Evolutionary conservation across 2,329 filamentous ascomycete genomes (phyloP), one percentile per base, ranked within the genome.

Genomic region (Aureobasidium subglaciale): DNA sequence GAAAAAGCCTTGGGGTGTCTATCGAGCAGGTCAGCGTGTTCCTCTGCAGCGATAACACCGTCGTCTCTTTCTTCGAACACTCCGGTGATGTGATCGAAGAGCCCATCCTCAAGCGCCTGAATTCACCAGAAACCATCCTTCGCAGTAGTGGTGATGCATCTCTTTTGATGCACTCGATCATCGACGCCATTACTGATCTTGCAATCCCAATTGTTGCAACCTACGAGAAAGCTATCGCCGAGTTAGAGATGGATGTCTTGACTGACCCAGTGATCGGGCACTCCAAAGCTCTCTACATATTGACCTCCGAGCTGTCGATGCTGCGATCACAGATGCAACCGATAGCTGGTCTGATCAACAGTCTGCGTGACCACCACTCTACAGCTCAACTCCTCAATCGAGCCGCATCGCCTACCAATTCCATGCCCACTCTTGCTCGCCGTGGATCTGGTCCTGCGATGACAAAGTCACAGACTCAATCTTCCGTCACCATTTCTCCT

Each of bases 11-110:
- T 24, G 85, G 84, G 3, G 87, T 96, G 37, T 86, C 85, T 9
- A 86, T 91, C 5, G 91, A 96, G 70, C 91, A 96, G 69, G 90
- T 96, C 3, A 90, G 88, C 4, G 83, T 96, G 55, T 96, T 96
- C 65, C 75, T 96, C 15, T 91, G 87, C 2, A 79, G 83, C 11
- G 90, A 96, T 70, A 95, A 95, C 65, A 92, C 87, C 0, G 85
- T 96, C 54, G 90, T 95, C 20, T 92, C 88, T 15, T 95, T 96
- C 70, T 96, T 96, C 63, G 90, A 96, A 71, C 81, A 85, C 38
- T 95, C 90, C 0, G 91, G 90, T 2, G 81, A 85, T 41, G 90
- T 95, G 61, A 82, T 96, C 2, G 88, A 95, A 68, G 76, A 78
- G 3, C 90, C 90, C 1, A 96, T 96, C 34, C 76, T 95, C 25